Evolutionary conservation across 495 filamentous ascomycete species (phyloP).

Genomic region (Xylaria palmicola): DNA sequence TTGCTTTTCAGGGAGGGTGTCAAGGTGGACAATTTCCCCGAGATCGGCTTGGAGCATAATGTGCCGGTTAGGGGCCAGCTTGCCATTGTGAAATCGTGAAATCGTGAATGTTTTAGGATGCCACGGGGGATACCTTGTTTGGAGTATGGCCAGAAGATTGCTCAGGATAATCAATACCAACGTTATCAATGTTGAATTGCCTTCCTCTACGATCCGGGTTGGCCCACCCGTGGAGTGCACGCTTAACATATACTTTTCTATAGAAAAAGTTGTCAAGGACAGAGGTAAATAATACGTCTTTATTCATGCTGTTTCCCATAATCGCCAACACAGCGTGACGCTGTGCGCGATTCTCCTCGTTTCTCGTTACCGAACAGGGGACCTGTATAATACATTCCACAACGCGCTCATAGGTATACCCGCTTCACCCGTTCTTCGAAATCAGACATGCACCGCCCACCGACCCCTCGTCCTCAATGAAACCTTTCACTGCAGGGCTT

Average conservation of each 20-base stretch:
- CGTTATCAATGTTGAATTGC: too few species aligned
- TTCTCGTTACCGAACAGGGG: not conserved
- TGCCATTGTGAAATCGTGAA: conserved; percentile 40
- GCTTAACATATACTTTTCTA: not conserved
- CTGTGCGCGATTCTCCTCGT: not conserved
- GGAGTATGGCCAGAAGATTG: not conserved
- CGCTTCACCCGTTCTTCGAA: not conserved
- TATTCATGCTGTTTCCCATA: not conserved
- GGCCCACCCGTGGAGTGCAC: not conserved
- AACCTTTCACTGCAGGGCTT: not conserved
- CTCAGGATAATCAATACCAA: too few species aligned
- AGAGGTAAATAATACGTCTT: not conserved
- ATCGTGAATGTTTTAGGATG: not conserved
- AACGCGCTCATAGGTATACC: conserved; percentile 4
- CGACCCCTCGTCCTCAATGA: not conserved
- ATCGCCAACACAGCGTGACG: not conserved
- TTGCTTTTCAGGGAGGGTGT: conserved; percentile 55
- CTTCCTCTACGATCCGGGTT: not conserved
- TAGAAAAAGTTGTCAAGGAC: not conserved
- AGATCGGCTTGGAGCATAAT: conserved; percentile 49
- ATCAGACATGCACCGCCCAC: not conserved
- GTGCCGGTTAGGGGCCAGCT: conserved; percentile 56
- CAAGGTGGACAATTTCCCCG: conserved; percentile 47
- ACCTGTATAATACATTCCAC: not conserved
- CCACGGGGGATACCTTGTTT: not conserved